These are phyloP conservation scores for Candida mesenterica DNA, from an alignment of 1,139 yeast species.

Conservation along the genomic window DNA sequence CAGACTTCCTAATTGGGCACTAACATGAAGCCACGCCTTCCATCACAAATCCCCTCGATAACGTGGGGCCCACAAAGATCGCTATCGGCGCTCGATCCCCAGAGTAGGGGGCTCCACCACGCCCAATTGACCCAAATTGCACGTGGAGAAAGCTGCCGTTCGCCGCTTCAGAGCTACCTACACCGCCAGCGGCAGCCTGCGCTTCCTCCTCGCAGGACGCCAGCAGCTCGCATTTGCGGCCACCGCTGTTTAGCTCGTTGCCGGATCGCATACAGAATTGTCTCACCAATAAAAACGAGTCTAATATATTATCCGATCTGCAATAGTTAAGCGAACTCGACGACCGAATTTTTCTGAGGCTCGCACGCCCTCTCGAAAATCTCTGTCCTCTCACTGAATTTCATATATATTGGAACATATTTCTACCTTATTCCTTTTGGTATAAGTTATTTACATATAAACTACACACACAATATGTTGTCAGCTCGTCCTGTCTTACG, in stretches of 20 bases:
- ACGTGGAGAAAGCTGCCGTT: no score
- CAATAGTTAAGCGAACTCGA: slow-evolving; percentile 2
- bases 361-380: slow-evolving; percentile 10
- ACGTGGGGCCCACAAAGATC: no score
- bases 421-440: slow-evolving; percentile 1
- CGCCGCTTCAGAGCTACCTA: no score
- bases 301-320: neutral
- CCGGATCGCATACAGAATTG: neutral
- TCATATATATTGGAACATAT: slow-evolving; percentile 10
- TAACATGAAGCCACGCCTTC: no score
- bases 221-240: no score
- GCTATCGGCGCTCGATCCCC: no score
- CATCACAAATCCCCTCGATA: no score
- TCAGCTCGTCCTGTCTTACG: slow-evolving; percentile 81
- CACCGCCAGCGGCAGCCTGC: no score
- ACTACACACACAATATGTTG: slow-evolving; percentile 46
- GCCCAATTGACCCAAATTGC: no score
- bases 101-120: no score
- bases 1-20: neutral
- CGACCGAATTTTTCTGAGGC: slow-evolving; percentile 9
- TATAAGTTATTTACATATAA: neutral
- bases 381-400: slow-evolving; percentile 7
- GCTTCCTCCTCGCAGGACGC: no score
- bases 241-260: neutral
- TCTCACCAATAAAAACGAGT: neutral